Percentiles rank a stretch among this genome's conserved stretches.
These are phyloP conservation scores for Brassica napus DNA, from an alignment of 345 rosid genomes.

Conservation along the genomic window DNA sequence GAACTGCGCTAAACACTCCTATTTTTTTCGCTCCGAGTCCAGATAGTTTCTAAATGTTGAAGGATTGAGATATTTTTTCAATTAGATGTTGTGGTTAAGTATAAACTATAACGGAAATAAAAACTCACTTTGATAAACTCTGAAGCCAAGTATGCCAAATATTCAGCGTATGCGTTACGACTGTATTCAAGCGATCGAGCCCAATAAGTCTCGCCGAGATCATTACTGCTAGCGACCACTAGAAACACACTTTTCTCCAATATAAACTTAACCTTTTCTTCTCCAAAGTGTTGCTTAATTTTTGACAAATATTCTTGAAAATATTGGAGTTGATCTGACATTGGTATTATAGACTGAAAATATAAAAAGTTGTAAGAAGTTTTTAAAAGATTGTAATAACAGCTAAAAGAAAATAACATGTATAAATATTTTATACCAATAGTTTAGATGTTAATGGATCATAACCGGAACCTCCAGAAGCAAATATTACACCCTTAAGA, in stretches of 20 bases:
- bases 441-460: constrained; percentile 31
- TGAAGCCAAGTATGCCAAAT: constrained; percentile 20
- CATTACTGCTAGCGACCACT: constrained; percentile 39
- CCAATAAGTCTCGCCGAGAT: constrained; percentile 34
- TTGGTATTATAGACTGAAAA: constrained; percentile 20
- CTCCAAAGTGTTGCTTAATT: constrained; percentile 31
- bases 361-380: background rate
- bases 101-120: background rate
- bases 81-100: background rate
- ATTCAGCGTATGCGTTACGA: constrained; percentile 30
- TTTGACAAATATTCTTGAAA: constrained; percentile 34
- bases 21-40: constrained; percentile 20
- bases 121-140: constrained; percentile 21
- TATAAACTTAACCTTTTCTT: constrained; percentile 29
- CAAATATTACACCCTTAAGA: constrained; percentile 32
- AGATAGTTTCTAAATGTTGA: constrained; percentile 13
- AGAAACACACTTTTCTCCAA: constrained; percentile 33
- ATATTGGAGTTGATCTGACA: constrained; percentile 34
- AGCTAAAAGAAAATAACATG: background rate
- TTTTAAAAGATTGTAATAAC: background rate
- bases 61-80: background rate
- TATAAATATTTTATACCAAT: constrained; percentile 24
- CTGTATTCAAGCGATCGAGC: background rate
- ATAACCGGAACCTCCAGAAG: constrained; percentile 40
- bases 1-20: constrained; percentile 32